Base-by-base conservation (phyloP, 1,284 basidiomycete species). In the Sanghuangporus sanghuang region DNA sequence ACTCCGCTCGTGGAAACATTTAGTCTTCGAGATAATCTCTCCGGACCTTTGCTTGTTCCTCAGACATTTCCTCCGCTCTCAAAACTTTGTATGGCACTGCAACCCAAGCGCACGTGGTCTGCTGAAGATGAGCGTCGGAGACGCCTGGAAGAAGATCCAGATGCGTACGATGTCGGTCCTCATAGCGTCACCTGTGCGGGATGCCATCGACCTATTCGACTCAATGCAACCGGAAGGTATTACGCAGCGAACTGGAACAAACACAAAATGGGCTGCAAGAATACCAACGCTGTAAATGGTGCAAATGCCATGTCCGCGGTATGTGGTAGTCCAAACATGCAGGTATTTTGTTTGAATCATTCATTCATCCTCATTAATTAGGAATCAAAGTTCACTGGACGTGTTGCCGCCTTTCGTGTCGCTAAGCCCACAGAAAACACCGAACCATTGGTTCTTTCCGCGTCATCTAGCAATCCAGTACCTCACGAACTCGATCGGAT, bases 201-300 rank as follows among this genome's bases (percentile, higher is more conserved):
- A 32, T 65, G 64, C 36, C 64, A 65, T 55, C 55, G 64, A 3
- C 64, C 64, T 23, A 65, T 65, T 59, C 60, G 64, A n/a, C 60
- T 65, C 21, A 65, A 65, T 46, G 64, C 60, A 14, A 65, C 64
- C 36, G 64, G 64, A 21, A 50, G 64, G 18, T 65, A 65, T 38
- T 65, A 65, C 27, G 64, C 64, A 2, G 64, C 64, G 27, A 65
- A 65, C 36, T 65, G 64, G 64, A 65, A 65, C 35, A 65, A 65
- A 46, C 64, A 65, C 54, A 65, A 65, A 42, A 65, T 65, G 64
- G 64, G 64, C 27, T 65, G 64, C 57, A 65, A 65, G 56, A 65
- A 62, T 21, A 62, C 64, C 12, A 62, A 65, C 38, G 60, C 60
- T 27, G 52, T 40, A 38, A 62, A 58, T 32, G 61, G 64, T 3